Base-by-base conservation (phyloP, 768 basidiomycete genomes). In the Atractiella rhizophila region DNA sequence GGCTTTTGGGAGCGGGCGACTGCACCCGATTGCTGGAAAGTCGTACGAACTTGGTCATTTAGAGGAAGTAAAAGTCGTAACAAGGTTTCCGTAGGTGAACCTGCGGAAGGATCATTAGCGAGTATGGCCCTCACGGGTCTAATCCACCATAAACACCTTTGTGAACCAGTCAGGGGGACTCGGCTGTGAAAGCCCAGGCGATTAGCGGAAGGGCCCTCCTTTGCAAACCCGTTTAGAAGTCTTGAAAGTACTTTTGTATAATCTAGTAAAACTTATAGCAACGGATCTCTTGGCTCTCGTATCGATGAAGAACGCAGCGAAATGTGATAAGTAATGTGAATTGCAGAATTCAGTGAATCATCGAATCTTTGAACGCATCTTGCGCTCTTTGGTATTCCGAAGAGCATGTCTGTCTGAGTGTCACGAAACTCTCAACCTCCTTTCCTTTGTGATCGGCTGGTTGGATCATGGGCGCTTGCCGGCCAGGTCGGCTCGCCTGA, bases 291-390 rank as follows among this genome's bases (percentile, higher is more conserved):
- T 72, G 71, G 70, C 67, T 71, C 69, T 70, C 65, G 67, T 68
- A 71, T 73, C 69, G 67, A 72, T 72, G 71, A 73, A 73, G 71
- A 71, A 72, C 65, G 68, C 70, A 71, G 72, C 68, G 66, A 73
- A 72, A 67, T 68, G 71, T 66, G 68, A 73, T 70, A 73, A 66
- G 69, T 73, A 72, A 72, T 74, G 70, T 73, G 72, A 73, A 71
- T 72, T 72, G 70, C 69, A 70, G 69, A 70, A 68, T 70, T 68
- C 68, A 70, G 70, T 72, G 70, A 72, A 72, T 72, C 71, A 72
- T 74, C 68, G 68, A 74, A 70, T 72, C 69, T 73, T 74, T 73
- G 70, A 73, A 73, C 66, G 69, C 73, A 73, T 62, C 69, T 73
- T 74, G 71, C 68, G 64, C 72, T 65, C 67, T 63, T 66, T 68